Conservation (phyloP, 768 basidiomycete species). For the Tulasnella sp. region DNA sequence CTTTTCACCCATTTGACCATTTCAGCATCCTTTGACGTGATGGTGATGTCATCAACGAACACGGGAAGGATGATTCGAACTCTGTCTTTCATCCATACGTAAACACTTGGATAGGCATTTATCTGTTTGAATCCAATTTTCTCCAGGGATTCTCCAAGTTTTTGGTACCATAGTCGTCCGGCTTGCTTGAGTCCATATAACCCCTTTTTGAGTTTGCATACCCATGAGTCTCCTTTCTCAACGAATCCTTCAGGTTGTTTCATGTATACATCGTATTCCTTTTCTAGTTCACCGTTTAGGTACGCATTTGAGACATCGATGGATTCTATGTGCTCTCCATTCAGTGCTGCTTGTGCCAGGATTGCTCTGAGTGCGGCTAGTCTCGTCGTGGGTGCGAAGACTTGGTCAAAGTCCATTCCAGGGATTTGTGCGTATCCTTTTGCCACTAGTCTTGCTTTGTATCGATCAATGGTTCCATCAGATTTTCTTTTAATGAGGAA, state of each 20-base stretch:
- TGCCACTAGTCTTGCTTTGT: constrained; percentile 42
- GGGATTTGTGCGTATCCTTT: constrained; percentile 40
- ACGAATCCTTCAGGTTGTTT: constrained; percentile 19
- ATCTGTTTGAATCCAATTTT: constrained; percentile 34
- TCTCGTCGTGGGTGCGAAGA: constrained; percentile 43
- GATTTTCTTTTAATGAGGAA: constrained; percentile 40
- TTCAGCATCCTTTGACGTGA: neutral
- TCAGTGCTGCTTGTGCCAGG: constrained; percentile 16
- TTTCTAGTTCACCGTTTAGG: constrained; percentile 39
- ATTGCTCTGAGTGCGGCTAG: neutral
- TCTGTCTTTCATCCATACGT: constrained; percentile 41
- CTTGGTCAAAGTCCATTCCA: constrained; percentile 49
- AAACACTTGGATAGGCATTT: constrained; percentile 30
- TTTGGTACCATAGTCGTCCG: constrained; percentile 36
- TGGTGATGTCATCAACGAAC: constrained; percentile 38
- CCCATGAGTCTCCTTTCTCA: neutral
- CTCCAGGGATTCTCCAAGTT: constrained; percentile 20
- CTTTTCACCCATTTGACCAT: neutral
- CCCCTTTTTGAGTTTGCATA: constrained; percentile 32
- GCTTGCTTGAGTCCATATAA: constrained; percentile 43
- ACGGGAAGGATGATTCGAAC: constrained; percentile 42
- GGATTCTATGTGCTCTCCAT: constrained; percentile 38
- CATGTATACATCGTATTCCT: constrained; percentile 29
- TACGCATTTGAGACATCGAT: constrained; percentile 38
- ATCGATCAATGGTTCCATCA: constrained; percentile 40